A percentile compares a stretch with the other conserved stretches of the same genome.
These are phyloP conservation scores for Cerioporus squamosus DNA, from an alignment of 1,284 basidiomycete species.

Conservation along the genomic window DNA sequence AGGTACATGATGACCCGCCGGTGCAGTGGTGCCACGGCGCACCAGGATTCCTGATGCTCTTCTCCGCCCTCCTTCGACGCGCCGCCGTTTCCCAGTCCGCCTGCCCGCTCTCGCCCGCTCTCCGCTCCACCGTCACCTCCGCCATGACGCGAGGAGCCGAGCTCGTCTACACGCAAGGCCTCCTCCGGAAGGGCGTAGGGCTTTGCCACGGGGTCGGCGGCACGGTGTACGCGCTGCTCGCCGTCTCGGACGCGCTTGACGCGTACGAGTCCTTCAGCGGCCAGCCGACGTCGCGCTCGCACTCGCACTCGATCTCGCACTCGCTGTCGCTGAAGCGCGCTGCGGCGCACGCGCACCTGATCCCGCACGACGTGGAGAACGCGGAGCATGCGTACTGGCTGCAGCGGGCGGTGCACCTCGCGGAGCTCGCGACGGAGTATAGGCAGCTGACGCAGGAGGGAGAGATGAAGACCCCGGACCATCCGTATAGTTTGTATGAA, in stretches of 20 bases:
- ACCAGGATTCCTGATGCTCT: conserved; percentile 50
- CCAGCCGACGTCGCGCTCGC: neutral
- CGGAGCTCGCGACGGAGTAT: conserved; percentile 45
- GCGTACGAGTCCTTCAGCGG: neutral
- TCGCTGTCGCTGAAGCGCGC: neutral
- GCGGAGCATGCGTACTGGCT: conserved; percentile 30
- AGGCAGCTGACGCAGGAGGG: conserved; percentile 39
- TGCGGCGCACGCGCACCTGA: conserved; percentile 8
- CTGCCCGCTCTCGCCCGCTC: conserved; percentile 25
- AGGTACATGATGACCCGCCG: conserved; percentile 37
- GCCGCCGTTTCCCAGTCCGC: conserved; percentile 11
- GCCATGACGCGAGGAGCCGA: conserved; percentile 44
- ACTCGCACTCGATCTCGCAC: neutral
- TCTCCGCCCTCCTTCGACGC: conserved; percentile 44
- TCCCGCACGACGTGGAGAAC: neutral
- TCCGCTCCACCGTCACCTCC: conserved; percentile 29
- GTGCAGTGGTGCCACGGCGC: conserved; percentile 68
- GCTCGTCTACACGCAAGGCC: conserved; percentile 50
- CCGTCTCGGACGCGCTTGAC: conserved; percentile 41
- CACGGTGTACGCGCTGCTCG: conserved; percentile 53
- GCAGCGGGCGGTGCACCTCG: conserved; percentile 48
- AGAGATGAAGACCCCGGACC: conserved; percentile 50
- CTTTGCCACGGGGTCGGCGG: conserved; percentile 62
- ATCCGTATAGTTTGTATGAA: conserved; percentile 59
- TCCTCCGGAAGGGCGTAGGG: conserved; percentile 58